Base-by-base conservation (phyloP, 352 stramenopile species). In the Globisporangium parvum region DNA sequence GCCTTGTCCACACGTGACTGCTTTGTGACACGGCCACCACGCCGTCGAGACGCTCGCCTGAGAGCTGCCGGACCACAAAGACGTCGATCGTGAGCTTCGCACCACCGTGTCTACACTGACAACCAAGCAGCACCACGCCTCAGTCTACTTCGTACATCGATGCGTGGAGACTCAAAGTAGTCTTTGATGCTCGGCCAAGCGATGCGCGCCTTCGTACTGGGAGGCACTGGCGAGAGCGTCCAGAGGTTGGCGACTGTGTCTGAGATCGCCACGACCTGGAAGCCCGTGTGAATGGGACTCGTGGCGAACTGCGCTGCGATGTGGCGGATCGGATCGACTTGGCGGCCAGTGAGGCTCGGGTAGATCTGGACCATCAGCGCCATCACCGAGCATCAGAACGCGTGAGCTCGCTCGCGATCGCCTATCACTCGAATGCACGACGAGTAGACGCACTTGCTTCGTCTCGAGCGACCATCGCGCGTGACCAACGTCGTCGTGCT, bases 111-210 rank as follows among this genome's bases (percentile, higher is more conserved):
- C 26, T 2, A 31, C 6, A 31, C 26, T 31, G 26, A 31, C 26
- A 31, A 31, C 26, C 26, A 31, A 31, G 26, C 26, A 37, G 31
- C 31, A 37, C 5, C 31, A 12, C 31, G 31, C 31, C 6, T 37
- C 31, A n/a, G n/a, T n/a, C 31, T 37, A 10, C 6, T 37, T 12
- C 70, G 33, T 55, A 80, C 73, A 47, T 37, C 24, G 45, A 67
- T 47, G 6, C 40, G 39, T 3, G 59, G 57, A 28, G 66, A 65
- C 10, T 66, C 68, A 23, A 80, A 71, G 24, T 63, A 80, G 23
- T 74, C 68, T 50, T 70, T 71, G 50, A 82, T 56, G 10, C 65
- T 74, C 21, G 73, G 70, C 70, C 70, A 82, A 35, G 57, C 42
- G 24, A 76, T 31, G 48, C 14, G 56, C 42, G 28, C 10, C 3